These are phyloP conservation scores for Septoria linicola DNA, from an alignment of 2,329 filamentous ascomycete species.

Conservation along the genomic window DNA sequence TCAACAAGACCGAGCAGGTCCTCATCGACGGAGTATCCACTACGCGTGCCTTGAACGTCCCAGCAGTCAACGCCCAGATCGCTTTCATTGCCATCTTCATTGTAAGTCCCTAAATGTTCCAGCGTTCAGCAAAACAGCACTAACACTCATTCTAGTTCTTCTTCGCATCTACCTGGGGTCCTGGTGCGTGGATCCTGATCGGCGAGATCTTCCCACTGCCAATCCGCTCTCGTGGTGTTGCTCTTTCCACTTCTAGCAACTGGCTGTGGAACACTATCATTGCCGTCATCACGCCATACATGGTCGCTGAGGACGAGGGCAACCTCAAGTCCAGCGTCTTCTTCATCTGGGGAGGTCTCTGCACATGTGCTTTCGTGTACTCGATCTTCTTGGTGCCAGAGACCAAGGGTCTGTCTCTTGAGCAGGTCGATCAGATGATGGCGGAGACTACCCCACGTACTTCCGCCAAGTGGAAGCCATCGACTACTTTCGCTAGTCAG, in stretches of 20 bases:
- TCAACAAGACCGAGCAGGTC: slow-evolving; percentile 32
- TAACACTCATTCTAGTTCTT: no score
- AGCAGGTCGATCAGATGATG: slow-evolving; percentile 87
- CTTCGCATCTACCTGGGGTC: slow-evolving; percentile 87
- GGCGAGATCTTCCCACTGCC: slow-evolving; percentile 89
- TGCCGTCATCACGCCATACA: slow-evolving; percentile 55
- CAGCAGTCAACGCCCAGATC: slow-evolving; percentile 64
- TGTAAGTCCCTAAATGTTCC: no score
- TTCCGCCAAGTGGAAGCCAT: slow-evolving; percentile 63
- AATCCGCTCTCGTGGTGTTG: slow-evolving; percentile 84
- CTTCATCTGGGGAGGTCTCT: slow-evolving; percentile 51
- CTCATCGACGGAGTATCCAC: slow-evolving; percentile 42
- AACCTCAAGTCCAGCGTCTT: slow-evolving; percentile 48
- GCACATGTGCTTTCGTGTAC: slow-evolving; percentile 52
- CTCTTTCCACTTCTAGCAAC: slow-evolving; percentile 82
- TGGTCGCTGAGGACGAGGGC: slow-evolving; percentile 59
- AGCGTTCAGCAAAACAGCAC: no score
- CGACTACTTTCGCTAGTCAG: slow-evolving; percentile 37
- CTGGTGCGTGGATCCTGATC: slow-evolving; percentile 69
- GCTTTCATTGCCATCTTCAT: slow-evolving; percentile 90
- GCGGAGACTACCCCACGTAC: slow-evolving; percentile 78
- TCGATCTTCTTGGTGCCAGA: slow-evolving; percentile 63
- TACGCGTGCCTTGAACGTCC: slow-evolving; percentile 46
- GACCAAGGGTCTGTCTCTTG: slow-evolving; percentile 81
- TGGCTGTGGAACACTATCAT: slow-evolving; percentile 67